These are phyloP conservation scores for Xylaria bambusicola DNA, from an alignment of 495 filamentous ascomycete genomes.

Conservation along the genomic window DNA sequence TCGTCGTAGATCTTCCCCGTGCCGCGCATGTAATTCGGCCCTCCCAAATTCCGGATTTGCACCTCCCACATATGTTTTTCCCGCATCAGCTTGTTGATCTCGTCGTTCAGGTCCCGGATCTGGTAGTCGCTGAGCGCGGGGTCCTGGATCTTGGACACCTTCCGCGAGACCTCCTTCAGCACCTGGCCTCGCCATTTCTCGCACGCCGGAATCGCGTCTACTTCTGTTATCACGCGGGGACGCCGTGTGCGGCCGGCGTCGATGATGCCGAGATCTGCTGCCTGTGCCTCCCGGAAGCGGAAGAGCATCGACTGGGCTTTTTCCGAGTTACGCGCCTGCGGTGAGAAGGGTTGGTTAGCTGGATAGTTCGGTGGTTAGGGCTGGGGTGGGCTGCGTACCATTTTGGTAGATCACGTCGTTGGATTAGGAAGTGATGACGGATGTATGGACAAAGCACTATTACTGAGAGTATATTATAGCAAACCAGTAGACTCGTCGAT, in stretches of 20 bases:
- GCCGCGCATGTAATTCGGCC: conserved; percentile 97
- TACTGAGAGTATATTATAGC: not conserved
- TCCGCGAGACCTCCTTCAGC: conserved; percentile 94
- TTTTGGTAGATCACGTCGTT: conserved; percentile 24
- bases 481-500: not conserved
- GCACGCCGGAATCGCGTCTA: conserved; percentile 80
- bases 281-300: conserved; percentile 97
- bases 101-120: conserved; percentile 96
- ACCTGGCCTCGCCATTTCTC: conserved; percentile 99
- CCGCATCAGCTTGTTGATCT: conserved; percentile 98
- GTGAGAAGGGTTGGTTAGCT: conserved; percentile 8
- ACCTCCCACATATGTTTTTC: conserved; percentile 99
- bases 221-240: conserved; percentile 83
- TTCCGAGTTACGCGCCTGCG: conserved; percentile 76
- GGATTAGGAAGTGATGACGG: not conserved
- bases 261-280: conserved; percentile 93
- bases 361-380: not conserved
- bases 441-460: not conserved
- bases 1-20: conserved; percentile 87
- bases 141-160: conserved; percentile 94
- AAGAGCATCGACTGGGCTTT: conserved; percentile 99
- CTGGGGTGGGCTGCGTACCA: conserved; percentile 26
- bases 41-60: conserved; percentile 90
- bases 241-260: conserved; percentile 87
- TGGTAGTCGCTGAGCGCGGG: conserved; percentile 86